Base-by-base conservation (phyloP, 768 basidiomycete genomes). In the Tricholoma sp. region DNA sequence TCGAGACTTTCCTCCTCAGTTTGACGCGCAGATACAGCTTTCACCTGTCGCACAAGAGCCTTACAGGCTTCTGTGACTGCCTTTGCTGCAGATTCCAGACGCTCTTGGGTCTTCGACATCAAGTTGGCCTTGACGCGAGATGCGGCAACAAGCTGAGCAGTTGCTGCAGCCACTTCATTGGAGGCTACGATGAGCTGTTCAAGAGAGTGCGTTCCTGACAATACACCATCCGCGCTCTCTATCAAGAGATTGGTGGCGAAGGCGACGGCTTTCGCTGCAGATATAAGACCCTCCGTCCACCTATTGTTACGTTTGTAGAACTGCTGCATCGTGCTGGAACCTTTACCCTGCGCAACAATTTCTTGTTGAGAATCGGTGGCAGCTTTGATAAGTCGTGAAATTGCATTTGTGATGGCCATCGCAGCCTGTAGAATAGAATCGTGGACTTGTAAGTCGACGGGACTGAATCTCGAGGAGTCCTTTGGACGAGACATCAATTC, bases 261-360 rank as follows among this genome's bases (percentile, higher is more conserved):
- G 2, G 97, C 97, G 54, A 99, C 97, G 8, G 97, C 83, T 72
- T 97, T 98, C 17, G 97, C 97, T 34, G 97, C 97, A 34, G 94
- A 96, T 64, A 98, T 94, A 62, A 99, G 86, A 61, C 97, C 97
- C 70, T 99, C 97, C 44, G 97, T 99, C 97, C 97, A 99, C 58
- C 97, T 83, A 72, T 98, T 98, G 84, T 99, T 98, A 58, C 92
- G 88, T 77, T 99, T 99, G 82, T 98, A 99, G 81, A 99, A 99
- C 65, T 98, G 96, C 70, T 96, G 93, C 17, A 79, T 85, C 20
- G 94, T 83, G 70, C 86, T 94, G 17, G 94, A 91, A 7, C 97
- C 97, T 69, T 85, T 91, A 56, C 97, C 97, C 73, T 97, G 88
- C 2, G 88, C 86, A 54, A 98, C 97, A 54, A 99, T 99, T 75